Evolutionary conservation across 352 stramenopile genomes (phyloP).

Genomic region (Peronospora destructor): DNA sequence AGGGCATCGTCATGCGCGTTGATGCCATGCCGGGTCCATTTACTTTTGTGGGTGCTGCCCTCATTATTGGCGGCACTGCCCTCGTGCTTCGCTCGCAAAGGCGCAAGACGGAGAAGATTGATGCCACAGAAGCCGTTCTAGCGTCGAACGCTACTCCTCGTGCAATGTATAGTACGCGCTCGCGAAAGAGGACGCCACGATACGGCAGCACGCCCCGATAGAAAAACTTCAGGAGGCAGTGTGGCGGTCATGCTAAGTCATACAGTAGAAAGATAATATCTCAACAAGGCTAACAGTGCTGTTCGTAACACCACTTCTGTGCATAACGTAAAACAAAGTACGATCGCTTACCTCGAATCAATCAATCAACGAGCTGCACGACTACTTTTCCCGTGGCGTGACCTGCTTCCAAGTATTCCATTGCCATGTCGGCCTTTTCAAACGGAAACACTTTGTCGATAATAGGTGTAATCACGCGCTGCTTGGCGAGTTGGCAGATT

Average conservation of each 20-base stretch:
- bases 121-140: constrained; percentile 69
- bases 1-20: constrained; percentile 69
- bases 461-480: constrained; percentile 39
- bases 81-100: constrained; percentile 73
- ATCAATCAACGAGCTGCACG: constrained; percentile 39
- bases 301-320: not conserved
- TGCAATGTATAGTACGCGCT: constrained; percentile 54
- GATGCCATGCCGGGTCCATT: constrained; percentile 59
- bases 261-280: constrained; percentile 11
- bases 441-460: constrained; percentile 68
- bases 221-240: not conserved
- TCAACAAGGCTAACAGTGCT: constrained; percentile 1
- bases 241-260: constrained; percentile 2
- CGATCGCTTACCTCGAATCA: constrained; percentile 8
- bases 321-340: not conserved
- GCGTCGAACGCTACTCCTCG: constrained; percentile 51
- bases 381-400: constrained; percentile 63
- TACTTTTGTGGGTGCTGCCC: constrained; percentile 62
- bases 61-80: constrained; percentile 75
- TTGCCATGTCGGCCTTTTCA: constrained; percentile 49
- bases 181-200: constrained; percentile 39
- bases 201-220: constrained; percentile 39
- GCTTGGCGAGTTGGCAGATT: constrained; percentile 40
- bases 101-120: constrained; percentile 72
- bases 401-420: constrained; percentile 60